Evolutionary conservation across 2,329 filamentous ascomycete genomes (phyloP).

Genomic region (Paraphaeosphaeria sporulosa): DNA sequence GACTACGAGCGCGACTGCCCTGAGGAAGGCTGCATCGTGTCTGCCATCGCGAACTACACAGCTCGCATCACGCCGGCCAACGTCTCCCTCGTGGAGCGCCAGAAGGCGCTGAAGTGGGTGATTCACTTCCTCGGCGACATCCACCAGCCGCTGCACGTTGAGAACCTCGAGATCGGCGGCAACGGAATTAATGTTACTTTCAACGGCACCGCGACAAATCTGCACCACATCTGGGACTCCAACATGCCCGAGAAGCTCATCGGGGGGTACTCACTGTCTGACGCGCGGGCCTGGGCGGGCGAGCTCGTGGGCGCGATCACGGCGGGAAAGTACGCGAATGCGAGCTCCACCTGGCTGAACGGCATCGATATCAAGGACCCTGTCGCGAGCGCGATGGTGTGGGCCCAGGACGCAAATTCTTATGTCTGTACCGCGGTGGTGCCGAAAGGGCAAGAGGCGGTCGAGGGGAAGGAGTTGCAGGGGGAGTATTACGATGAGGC

Average conservation of each 20-base stretch:
- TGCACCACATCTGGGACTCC: conserved; percentile 56
- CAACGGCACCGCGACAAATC: conserved; percentile 50
- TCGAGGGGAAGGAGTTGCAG: conserved; percentile 49
- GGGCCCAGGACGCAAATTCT: conserved; percentile 53
- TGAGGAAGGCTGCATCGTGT: conserved; percentile 59
- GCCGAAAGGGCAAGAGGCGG: conserved; percentile 46
- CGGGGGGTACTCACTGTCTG: conserved; percentile 49
- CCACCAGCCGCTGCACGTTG: conserved; percentile 72
- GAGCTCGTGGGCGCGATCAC: conserved; percentile 49
- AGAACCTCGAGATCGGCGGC: conserved; percentile 55
- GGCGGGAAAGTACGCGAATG: conserved; percentile 47
- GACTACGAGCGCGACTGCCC: conserved; percentile 61
- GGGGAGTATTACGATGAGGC: conserved; percentile 46
- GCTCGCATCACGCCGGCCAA: conserved; percentile 44
- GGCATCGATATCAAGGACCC: conserved; percentile 48
- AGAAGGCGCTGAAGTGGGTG: conserved; percentile 59
- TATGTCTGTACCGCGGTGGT: conserved; percentile 54
- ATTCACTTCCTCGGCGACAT: conserved; percentile 73
- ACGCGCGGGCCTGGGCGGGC: conserved; percentile 50
- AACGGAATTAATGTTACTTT: conserved; percentile 56
- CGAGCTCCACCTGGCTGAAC: conserved; percentile 44
- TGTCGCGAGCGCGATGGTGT: conserved; percentile 47
- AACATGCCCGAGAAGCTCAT: conserved; percentile 53
- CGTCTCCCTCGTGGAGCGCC: conserved; percentile 43
- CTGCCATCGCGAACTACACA: conserved; percentile 61